Base-by-base conservation (phyloP, 371 early-diverging fungal genomes). In the Mucor sp. region DNA sequence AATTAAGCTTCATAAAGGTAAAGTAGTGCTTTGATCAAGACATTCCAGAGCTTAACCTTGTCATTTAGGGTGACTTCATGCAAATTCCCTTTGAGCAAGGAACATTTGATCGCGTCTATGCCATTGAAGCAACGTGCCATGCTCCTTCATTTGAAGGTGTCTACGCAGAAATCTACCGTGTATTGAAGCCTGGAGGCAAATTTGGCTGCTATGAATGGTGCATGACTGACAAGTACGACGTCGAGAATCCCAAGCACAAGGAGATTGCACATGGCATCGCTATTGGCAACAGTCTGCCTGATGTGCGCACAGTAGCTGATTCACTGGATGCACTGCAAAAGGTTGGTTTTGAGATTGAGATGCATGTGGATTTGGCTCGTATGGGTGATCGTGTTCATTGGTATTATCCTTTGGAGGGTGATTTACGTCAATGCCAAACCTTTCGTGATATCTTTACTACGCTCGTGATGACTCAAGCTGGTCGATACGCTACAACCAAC, bases 201-300 rank as follows among this genome's bases (percentile, higher is more conserved):
- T 95, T 95, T 85, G 94, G 94, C 32, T 87, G 91, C 73, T 96
- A 96, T 81, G 97, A 96, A 83, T 96, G 96, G 96, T 90, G 91
- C 69, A 88, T 91, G 76, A 95, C 95, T 7, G 94, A 92, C 39
- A 83, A 83, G 60, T 97, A 89, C 70, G 90, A 97, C 72, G 87
- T 86, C 39, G 74, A 66, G 56, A 90, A 95, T 72, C 79, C 89
- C 35, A 82, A 80, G 21, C 96, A 95, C 69, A 84, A 82, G 47
- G 84, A 85, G 58, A 89, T 96, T 67, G 89, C 91, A 63, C 89
- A 88, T 62, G 92, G 90, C 33, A 88, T 97, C 68, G 96, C 96
- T 77, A 82, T 89, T 58, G 96, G 96, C 44, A 93, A 95, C 72
- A 91, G 94, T 33, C 89, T 97, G 66, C 89, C 94, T 69, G 90